phyloP scores from a whole-genome alignment of 2,329 filamentous ascomycete species.

The Pyricularia grisea region DNA sequence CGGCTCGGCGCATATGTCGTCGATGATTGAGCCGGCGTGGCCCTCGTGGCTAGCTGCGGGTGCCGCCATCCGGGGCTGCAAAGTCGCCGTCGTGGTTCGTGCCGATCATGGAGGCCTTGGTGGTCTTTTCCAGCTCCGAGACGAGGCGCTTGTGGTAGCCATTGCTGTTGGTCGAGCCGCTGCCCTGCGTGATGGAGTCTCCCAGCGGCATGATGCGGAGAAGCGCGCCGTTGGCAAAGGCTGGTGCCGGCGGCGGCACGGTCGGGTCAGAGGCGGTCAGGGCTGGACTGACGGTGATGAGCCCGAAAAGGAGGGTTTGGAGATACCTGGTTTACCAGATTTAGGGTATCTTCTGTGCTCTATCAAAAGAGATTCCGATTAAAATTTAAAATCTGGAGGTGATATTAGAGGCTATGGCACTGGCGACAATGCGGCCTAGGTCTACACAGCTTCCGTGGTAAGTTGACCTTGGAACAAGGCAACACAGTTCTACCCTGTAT shows the following conservation, averaged over 20 bases:
- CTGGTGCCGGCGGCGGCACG: neutral
- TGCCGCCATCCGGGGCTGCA: conserved; percentile 17
- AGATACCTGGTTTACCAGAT: neutral
- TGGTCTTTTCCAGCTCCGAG: conserved; percentile 6
- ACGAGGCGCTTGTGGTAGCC: conserved; percentile 15
- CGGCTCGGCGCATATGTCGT: too few relatives aligned
- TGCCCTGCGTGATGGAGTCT: conserved; percentile 15
- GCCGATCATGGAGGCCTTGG: neutral
- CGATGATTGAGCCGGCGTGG: too few relatives aligned
- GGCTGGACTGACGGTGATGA: neutral
- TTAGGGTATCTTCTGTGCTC: neutral
- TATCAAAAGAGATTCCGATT: neutral
- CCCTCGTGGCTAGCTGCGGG: too few relatives aligned
- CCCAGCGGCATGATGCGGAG: conserved; percentile 9
- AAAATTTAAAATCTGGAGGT: neutral
- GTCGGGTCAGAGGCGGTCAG: neutral
- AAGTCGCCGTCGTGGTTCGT: conserved; percentile 6
- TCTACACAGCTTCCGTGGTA: neutral
- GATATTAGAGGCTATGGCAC: neutral
- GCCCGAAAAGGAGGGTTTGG: neutral
- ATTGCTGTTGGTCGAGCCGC: conserved; percentile 12
- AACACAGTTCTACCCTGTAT: neutral
- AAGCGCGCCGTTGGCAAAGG: neutral
- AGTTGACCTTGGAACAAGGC: neutral
- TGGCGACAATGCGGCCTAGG: neutral